These are phyloP conservation scores for Staphylotrichum tortipilum DNA, from an alignment of 495 filamentous ascomycete genomes.

Conservation along the genomic window DNA sequence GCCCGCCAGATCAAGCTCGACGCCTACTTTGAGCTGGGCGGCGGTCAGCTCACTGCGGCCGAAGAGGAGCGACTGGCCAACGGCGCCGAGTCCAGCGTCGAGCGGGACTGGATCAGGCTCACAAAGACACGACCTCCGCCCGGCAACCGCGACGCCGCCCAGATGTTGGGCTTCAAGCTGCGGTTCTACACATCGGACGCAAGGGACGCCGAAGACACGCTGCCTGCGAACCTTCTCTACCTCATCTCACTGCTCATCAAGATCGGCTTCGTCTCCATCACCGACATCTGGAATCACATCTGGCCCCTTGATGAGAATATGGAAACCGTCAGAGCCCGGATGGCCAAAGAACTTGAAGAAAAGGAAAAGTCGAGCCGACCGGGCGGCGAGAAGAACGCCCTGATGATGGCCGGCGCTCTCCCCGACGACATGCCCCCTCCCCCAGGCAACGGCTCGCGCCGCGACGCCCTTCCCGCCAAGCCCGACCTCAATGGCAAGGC, in stretches of 20 bases:
- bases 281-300: slow-evolving; percentile 86
- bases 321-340: slow-evolving; percentile 55
- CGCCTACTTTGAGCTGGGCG: slow-evolving; percentile 83
- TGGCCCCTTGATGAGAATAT: slow-evolving; percentile 79
- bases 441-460: slow-evolving; percentile 15
- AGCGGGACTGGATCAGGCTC: slow-evolving; percentile 61
- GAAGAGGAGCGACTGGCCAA: slow-evolving; percentile 41
- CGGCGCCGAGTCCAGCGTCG: slow-evolving; percentile 43
- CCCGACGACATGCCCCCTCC: slow-evolving; percentile 57
- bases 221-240: slow-evolving; percentile 87
- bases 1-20: slow-evolving; percentile 66
- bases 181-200: slow-evolving; percentile 80
- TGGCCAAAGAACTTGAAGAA: slow-evolving; percentile 70
- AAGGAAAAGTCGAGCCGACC: slow-evolving; percentile 57
- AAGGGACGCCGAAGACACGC: slow-evolving; percentile 51
- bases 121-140: slow-evolving; percentile 73
- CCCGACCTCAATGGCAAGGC: slow-evolving; percentile 42
- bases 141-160: slow-evolving; percentile 85
- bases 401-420: slow-evolving; percentile 80
- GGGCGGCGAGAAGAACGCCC: slow-evolving; percentile 65
- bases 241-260: slow-evolving; percentile 90
- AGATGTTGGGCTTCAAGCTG: slow-evolving; percentile 94
- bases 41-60: slow-evolving; percentile 43
- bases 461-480: slow-evolving; percentile 35
- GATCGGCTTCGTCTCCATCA: slow-evolving; percentile 91